A percentile compares a stretch with the other conserved stretches of the same genome.
These are phyloP conservation scores for Hyphopichia burtonii DNA, from an alignment of 1,139 yeast genomes.

Conservation along the genomic window DNA sequence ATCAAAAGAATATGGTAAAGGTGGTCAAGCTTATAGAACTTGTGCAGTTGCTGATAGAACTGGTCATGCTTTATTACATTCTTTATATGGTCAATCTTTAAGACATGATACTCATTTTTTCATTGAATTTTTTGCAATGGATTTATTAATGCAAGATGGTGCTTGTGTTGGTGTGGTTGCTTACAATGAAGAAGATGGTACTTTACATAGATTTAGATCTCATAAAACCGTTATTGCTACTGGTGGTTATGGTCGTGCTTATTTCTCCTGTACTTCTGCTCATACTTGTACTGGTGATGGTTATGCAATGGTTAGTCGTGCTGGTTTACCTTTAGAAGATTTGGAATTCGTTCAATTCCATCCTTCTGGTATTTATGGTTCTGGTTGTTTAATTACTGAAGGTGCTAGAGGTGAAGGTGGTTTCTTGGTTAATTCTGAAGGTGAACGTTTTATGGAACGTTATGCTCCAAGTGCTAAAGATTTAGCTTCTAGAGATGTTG, in stretches of 20 bases:
- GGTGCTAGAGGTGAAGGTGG: constrained; percentile 99
- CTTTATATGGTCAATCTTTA: constrained; percentile 93
- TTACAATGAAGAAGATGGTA: constrained; percentile 98
- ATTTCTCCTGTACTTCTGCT: constrained; percentile 98
- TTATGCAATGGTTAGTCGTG: constrained; percentile 96
- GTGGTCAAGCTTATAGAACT: constrained; percentile 99
- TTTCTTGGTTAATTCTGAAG: constrained; percentile 89
- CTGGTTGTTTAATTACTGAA: constrained; percentile 97
- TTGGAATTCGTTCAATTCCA: constrained; percentile 98
- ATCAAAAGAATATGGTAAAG: constrained; percentile 91
- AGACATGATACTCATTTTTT: constrained; percentile 97
- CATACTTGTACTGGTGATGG: constrained; percentile 99
- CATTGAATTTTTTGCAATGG: constrained; percentile 96
- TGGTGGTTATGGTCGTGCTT: constrained; percentile 98
- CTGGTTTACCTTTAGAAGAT: constrained; percentile 97
- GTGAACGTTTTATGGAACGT: constrained; percentile 99
- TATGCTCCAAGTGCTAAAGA: constrained; percentile 99
- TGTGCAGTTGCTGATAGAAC: constrained; percentile 99
- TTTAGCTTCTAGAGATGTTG: constrained; percentile 97
- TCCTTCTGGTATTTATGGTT: constrained; percentile 98
- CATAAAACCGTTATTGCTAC: constrained; percentile 97
- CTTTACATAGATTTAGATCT: constrained; percentile 95
- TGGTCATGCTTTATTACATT: constrained; percentile 95
- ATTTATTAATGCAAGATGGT: constrained; percentile 92
- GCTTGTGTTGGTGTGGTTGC: constrained; percentile 97